These are phyloP conservation scores for Pharnaceum exiguum DNA, from an alignment of 148 eudicot species.

Conservation along the genomic window DNA sequence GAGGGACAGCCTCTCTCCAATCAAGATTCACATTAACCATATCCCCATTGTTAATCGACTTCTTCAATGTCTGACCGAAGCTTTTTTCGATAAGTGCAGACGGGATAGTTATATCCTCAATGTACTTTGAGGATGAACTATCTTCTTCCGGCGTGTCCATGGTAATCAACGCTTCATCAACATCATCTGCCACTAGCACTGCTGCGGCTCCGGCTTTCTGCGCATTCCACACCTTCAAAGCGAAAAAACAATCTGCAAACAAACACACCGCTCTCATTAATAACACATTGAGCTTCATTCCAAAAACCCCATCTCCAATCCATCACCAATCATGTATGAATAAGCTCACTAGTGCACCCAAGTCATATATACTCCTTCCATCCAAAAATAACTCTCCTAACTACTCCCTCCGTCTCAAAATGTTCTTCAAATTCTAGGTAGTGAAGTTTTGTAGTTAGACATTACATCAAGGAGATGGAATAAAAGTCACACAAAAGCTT, in stretches of 20 bases:
- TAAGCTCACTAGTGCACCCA: no score
- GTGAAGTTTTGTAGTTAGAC: no score
- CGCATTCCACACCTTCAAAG: slow-evolving; percentile 91
- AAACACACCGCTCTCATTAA: no score
- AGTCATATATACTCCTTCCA: no score
- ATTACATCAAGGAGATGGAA: no score
- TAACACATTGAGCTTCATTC: no score
- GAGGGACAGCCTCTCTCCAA: slow-evolving; percentile 98
- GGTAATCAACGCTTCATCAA: slow-evolving; percentile 77
- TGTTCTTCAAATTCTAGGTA: no score
- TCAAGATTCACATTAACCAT: slow-evolving; percentile 93
- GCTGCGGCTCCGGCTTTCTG: slow-evolving; percentile 97
- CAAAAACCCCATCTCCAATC: no score
- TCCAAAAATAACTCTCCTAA: no score
- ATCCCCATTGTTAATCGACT: slow-evolving; percentile 46
- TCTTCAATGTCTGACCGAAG: slow-evolving; percentile 69
- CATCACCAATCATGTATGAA: no score
- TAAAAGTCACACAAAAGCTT: no score
- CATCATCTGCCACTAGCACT: slow-evolving; percentile 84
- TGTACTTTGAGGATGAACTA: slow-evolving; percentile 62
- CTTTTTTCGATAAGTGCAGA: slow-evolving; percentile 81
- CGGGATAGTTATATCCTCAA: slow-evolving; percentile 85
- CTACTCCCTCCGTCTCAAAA: no score
- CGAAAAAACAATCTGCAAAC: slow-evolving; percentile 76
- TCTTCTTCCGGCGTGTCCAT: slow-evolving; percentile 93